Base-by-base conservation (phyloP, 1,139 yeast species). In the Debaryomyces psychrophilus region DNA sequence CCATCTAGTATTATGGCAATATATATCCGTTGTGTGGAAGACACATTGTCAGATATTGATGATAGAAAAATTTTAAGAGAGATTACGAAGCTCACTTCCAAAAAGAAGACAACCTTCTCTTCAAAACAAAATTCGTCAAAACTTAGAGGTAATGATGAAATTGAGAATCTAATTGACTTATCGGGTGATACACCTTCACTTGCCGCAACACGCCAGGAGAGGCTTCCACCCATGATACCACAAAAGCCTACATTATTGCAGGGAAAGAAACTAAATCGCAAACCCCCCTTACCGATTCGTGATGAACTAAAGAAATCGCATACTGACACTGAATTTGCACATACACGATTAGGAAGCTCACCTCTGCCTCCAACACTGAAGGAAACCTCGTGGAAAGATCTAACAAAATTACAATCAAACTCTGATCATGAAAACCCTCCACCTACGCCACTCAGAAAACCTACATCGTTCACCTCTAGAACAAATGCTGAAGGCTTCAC, bases 1-100 rank as follows among this genome's bases (percentile, higher is more conserved):
- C 95, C 96, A 0, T 68, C 72, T 5, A 85, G 81, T 53, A 73
- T 93, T 0, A 54, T 78, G 26, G 95, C 87, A 0, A 89, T 95
- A 5, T 90, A 83, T 62, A 87, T 95, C 37, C 73, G 99, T 44
- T 87, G 87, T 44, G 90, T 95, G 14, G 81, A 86, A 0, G 76
- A 77, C 35, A 84, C 92, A 1, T 71, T 87, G 56, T 83, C 87
- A 14, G 81, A 79, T 43, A 51, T 70, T 33, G 79, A 80, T 39
- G 85, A 79, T 48, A 59, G 46, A 2, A 67, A 61, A 43, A 71
- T 75, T 9, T 65, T 71, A 34, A 54, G 59, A 20, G 82, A 79
- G 46, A 54, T 65, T 25, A 53, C 55, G 37, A 49, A 67, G 36
- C 54, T 55, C 34, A 45, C 46, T 7, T 14, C 29, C 3, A 26